phyloP scores from a whole-genome alignment of 345 rosid genomes.

The Populus nigra region DNA sequence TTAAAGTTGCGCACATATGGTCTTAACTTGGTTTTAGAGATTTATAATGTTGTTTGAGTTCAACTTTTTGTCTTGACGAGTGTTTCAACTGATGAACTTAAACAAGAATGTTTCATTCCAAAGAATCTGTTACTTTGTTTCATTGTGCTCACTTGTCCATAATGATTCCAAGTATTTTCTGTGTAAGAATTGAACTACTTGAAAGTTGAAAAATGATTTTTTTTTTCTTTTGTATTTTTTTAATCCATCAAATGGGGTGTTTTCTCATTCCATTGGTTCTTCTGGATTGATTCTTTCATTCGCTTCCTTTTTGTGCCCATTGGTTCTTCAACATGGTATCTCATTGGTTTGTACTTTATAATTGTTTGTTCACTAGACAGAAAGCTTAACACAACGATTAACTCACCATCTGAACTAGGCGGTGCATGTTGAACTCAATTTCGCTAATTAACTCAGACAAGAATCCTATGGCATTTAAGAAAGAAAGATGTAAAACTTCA shows the following conservation, averaged over 20 bases:
- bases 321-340: background rate
- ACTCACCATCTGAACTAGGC: background rate
- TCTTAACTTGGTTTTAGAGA: background rate
- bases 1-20: background rate
- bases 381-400: background rate
- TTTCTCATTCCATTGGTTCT: background rate
- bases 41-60: background rate
- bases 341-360: background rate
- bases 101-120: background rate
- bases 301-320: background rate
- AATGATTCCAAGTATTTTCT: background rate
- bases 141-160: background rate
- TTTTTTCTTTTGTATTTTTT: background rate
- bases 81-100: background rate
- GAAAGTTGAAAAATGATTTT: background rate
- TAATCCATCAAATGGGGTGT: background rate
- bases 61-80: background rate
- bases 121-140: background rate
- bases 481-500: background rate
- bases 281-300: background rate
- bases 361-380: background rate
- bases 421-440: background rate
- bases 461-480: background rate
- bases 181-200: background rate
- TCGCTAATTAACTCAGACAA: background rate